These are phyloP conservation scores for Conticribra weissflogii DNA, from an alignment of 108 stramenopile species.

Conservation along the genomic window DNA sequence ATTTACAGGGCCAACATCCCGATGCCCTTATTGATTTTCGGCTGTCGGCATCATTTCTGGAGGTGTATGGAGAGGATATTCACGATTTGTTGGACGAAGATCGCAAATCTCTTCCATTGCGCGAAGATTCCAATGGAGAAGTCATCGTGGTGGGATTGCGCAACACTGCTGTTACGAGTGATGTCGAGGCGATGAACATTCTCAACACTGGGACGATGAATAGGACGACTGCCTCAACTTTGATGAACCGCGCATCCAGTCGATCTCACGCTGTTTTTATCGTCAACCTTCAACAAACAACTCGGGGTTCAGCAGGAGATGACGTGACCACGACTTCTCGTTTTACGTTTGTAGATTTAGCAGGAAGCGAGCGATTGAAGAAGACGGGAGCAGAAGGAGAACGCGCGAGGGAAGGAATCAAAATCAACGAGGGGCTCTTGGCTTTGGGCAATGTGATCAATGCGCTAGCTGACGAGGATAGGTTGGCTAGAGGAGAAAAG, in stretches of 20 bases:
- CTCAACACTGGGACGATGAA: constrained; percentile 90
- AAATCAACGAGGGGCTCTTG: constrained; percentile 95
- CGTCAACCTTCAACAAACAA: constrained; percentile 63
- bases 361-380: constrained; percentile 93
- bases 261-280: constrained; percentile 86
- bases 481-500: constrained; percentile 64
- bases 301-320: constrained; percentile 44
- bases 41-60: constrained; percentile 86
- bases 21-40: constrained; percentile 52
- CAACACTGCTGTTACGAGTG: constrained; percentile 47
- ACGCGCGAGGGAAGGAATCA: constrained; percentile 88
- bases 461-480: constrained; percentile 92
- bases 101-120: constrained; percentile 71
- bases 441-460: constrained; percentile 98
- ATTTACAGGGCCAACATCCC: constrained; percentile 47
- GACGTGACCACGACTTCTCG: constrained; percentile 68
- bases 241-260: constrained; percentile 90
- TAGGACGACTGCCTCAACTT: constrained; percentile 90
- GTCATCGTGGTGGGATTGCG: constrained; percentile 66
- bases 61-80: constrained; percentile 95
- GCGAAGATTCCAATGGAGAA: constrained; percentile 77
- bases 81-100: constrained; percentile 79
- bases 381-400: constrained; percentile 91
- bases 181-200: constrained; percentile 67
- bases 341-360: constrained; percentile 89